phyloP scores from a whole-genome alignment of 2,329 filamentous ascomycete species.

The Alternaria ventricosa region DNA sequence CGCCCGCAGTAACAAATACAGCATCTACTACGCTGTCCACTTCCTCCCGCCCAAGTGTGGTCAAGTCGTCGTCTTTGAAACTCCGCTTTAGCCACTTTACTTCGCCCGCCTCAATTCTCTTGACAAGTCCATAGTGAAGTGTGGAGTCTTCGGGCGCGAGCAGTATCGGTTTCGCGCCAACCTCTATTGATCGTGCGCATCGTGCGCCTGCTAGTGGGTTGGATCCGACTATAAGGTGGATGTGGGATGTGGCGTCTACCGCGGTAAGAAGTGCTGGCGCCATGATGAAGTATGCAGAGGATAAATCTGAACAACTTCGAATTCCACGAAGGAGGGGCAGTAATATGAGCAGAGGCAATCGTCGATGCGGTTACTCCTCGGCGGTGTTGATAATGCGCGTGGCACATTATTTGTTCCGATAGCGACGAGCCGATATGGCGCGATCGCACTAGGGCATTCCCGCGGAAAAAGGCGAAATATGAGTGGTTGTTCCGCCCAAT shows the following conservation, averaged over 20 bases:
- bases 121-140: constrained; percentile 66
- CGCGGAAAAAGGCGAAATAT: constrained; percentile 26
- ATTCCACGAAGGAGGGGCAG: constrained; percentile 4
- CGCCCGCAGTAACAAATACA: constrained; percentile 80
- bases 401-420: constrained; percentile 39
- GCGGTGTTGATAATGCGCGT: constrained; percentile 22
- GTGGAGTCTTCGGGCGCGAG: constrained; percentile 72
- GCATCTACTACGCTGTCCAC: constrained; percentile 82
- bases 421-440: constrained; percentile 38
- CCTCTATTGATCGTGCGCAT: constrained; percentile 78
- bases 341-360: constrained; percentile 12
- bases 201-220: constrained; percentile 87
- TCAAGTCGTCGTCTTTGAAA: constrained; percentile 76
- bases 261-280: constrained; percentile 71
- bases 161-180: constrained; percentile 81
- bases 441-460: constrained; percentile 24
- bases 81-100: constrained; percentile 69
- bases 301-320: not conserved
- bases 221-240: constrained; percentile 86
- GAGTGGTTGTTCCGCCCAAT: constrained; percentile 14
- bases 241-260: constrained; percentile 70
- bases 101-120: constrained; percentile 69
- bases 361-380: constrained; percentile 14
- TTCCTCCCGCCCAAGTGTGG: constrained; percentile 78
- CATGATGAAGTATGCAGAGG: constrained; percentile 39